Evolutionary conservation across 1,284 basidiomycete genomes (phyloP).

Genomic region (Paramarasmius palmivorus): DNA sequence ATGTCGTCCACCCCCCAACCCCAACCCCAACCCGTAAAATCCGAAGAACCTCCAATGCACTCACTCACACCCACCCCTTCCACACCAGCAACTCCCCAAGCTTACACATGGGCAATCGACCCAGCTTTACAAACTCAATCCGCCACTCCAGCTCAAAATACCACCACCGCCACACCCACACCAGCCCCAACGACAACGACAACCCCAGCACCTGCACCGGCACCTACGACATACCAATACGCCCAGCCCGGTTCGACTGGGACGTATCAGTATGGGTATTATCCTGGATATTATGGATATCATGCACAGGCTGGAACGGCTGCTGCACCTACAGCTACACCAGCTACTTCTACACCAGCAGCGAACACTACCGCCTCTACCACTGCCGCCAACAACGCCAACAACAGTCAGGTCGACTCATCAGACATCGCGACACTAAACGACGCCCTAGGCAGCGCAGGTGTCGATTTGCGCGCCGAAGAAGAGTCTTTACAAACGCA

Average conservation of each 20-base stretch:
- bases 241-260: neutral
- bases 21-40: neutral
- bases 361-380: slow-evolving; percentile 15
- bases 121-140: slow-evolving; percentile 57
- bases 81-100: neutral
- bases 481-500: slow-evolving; percentile 74
- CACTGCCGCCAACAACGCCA: slow-evolving; percentile 13
- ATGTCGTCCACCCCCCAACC: too few relatives aligned
- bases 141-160: neutral
- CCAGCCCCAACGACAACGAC: slow-evolving; percentile 15
- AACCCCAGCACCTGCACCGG: slow-evolving; percentile 19
- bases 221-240: slow-evolving; percentile 15
- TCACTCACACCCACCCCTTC: slow-evolving; percentile 1
- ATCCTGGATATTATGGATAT: slow-evolving; percentile 16
- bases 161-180: neutral
- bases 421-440: slow-evolving; percentile 75
- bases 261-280: slow-evolving; percentile 5
- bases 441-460: slow-evolving; percentile 80
- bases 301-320: slow-evolving; percentile 13
- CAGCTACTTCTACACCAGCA: slow-evolving; percentile 13
- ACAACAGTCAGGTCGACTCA: slow-evolving; percentile 44
- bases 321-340: slow-evolving; percentile 21
- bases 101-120: slow-evolving; percentile 45
- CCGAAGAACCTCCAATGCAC: slow-evolving; percentile 3
- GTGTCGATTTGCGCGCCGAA: slow-evolving; percentile 80